Evolutionary conservation across 306 rosid genomes (phyloP), one percentile per base, ranked within the genome.

Genomic region (Dalbergia cochinchinensis): DNA sequence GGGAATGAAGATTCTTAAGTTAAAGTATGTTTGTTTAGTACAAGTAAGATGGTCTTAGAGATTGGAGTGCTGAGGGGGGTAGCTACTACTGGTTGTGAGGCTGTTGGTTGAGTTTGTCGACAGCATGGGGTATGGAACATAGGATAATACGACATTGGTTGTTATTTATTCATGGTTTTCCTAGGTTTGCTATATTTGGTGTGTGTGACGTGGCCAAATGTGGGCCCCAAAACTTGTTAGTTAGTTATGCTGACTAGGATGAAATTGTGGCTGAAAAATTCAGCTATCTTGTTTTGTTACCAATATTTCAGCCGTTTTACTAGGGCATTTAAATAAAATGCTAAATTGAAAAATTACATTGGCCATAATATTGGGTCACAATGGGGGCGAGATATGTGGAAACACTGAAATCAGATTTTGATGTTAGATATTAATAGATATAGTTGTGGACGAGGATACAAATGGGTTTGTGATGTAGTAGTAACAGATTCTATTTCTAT

Each of bases 251-350:
- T 83, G 83, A 85, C 19, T 79, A 73, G 83, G 83, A 19, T 0
- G 1, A n/a, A 20, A 11, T 34, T 37, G n/a, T 4, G 18, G 70
- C 54, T 16, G 69, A 58, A 85, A 77, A 19, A 22, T 74, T 59
- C 78, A 57, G 54, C 61, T 79, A 60, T 74, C 62, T 19, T 73
- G 4, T 76, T 65, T 31, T 48, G 73, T 41, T 69, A 6, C 20
- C 50, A 48, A 14, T 47, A 53, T 73, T 74, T 35, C 45, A 65
- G 68, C 78, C 87, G 64, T 67, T 54, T 78, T 82, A 74, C 78
- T 58, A 87, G 87, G 91, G 53, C 57, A 33, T 22, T 55, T 15
- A 75, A 75, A n/a, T 53, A 1, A 39, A 57, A 54, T 16, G 58
- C 11, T 16, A 15, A 54, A 7, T 16, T n/a, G n/a, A 35, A 35